A percentile compares a stretch with the other conserved stretches of the same genome.
These are phyloP conservation scores for Colletotrichum tabaci DNA, from an alignment of 2,329 filamentous ascomycete species.

Conservation along the genomic window DNA sequence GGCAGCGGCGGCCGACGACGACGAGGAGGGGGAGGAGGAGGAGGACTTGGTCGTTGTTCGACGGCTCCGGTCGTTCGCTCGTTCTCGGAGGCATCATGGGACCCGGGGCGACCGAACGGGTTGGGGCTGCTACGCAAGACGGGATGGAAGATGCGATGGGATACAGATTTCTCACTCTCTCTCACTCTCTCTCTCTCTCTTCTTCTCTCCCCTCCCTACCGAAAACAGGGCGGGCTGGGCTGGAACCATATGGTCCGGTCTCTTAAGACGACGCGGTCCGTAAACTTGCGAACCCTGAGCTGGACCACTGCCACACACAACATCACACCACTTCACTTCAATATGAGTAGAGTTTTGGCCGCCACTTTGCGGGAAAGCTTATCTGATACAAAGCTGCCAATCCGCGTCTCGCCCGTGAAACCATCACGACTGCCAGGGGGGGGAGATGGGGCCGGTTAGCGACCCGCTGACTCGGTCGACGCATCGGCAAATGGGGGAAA, in stretches of 20 bases:
- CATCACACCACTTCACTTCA: too few relatives aligned
- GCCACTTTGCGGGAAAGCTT: constrained; percentile 13
- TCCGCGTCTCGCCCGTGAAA: constrained; percentile 20
- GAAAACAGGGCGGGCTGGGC: too few relatives aligned
- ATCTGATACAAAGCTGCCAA: constrained; percentile 1
- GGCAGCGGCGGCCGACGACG: too few relatives aligned
- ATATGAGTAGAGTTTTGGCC: constrained; percentile 8
- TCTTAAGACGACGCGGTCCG: constrained; percentile 19
- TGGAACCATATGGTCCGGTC: background rate
- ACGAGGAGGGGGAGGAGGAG: background rate
- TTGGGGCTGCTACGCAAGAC: background rate
- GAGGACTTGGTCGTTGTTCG: constrained; percentile 13
- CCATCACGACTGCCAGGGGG: background rate
- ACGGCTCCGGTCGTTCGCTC: constrained; percentile 15
- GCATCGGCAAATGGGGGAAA: background rate
- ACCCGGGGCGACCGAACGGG: background rate
- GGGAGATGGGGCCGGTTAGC: background rate
- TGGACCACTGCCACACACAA: too few relatives aligned
- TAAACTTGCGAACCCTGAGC: too few relatives aligned
- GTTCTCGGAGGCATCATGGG: constrained; percentile 29
- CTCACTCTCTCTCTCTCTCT: too few relatives aligned
- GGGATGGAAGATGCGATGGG: constrained; percentile 34
- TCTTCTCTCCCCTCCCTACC: too few relatives aligned
- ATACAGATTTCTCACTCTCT: too few relatives aligned
- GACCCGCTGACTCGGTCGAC: constrained; percentile 27